phyloP scores from a whole-genome alignment of 148 eudicot genomes.

The Vaccinium myrtillus region DNA sequence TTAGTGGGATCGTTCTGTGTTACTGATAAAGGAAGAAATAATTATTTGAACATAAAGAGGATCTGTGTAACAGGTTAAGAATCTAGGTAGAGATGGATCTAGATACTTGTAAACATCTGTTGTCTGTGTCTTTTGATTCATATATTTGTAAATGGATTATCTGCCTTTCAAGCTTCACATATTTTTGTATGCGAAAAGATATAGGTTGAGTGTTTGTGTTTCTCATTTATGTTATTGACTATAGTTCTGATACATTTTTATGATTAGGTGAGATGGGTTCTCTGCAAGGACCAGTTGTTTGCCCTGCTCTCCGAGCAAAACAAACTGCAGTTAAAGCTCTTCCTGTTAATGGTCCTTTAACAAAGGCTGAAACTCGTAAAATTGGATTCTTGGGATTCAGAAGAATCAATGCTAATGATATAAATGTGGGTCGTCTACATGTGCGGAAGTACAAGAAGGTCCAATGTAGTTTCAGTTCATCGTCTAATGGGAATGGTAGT shows the following conservation, averaged over 20 bases:
- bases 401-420: constrained; percentile 29
- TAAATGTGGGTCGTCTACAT: constrained; percentile 28
- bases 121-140: background rate
- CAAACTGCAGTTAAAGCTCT: constrained; percentile 37
- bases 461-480: constrained; percentile 70
- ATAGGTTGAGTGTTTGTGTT: background rate
- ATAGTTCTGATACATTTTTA: background rate
- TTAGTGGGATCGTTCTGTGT: background rate
- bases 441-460: constrained; percentile 41
- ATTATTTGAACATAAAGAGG: background rate
- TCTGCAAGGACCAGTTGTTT: constrained; percentile 71
- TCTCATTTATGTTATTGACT: background rate
- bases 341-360: constrained; percentile 38
- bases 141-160: background rate
- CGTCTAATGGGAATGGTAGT: constrained; percentile 79
- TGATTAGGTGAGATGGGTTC: constrained; percentile 53
- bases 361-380: constrained; percentile 37
- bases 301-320: constrained; percentile 63
- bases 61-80: background rate
- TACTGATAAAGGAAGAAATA: background rate
- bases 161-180: background rate
- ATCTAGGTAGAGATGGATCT: background rate
- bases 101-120: background rate
- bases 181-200: background rate
- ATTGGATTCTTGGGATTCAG: constrained; percentile 63